phyloP scores from a whole-genome alignment of 352 stramenopile species.

The Pythium sukuiense region DNA sequence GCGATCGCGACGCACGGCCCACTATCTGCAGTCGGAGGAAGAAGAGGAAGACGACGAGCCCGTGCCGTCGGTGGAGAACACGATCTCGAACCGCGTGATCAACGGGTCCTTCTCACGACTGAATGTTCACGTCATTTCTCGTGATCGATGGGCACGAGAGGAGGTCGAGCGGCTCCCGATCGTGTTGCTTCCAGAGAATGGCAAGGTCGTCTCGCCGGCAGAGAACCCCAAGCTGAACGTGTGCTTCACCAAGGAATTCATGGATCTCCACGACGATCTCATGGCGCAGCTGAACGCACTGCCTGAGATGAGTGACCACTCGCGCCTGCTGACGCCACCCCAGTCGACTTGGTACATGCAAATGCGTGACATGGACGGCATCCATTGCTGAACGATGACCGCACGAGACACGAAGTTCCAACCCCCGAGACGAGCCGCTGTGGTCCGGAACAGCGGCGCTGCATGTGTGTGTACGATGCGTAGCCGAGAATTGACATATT shows the following conservation, averaged over 20 bases:
- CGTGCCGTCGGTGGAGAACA: conserved; percentile 63
- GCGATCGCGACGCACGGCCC: conserved; percentile 42
- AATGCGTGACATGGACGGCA: conserved; percentile 71
- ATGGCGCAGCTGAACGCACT: conserved; percentile 41
- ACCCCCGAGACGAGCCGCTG: background rate
- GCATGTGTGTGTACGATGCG: background rate
- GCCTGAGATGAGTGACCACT: conserved; percentile 33
- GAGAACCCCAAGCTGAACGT: conserved; percentile 83
- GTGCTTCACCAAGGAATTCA: conserved; percentile 61
- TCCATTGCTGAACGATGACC: conserved; percentile 42
- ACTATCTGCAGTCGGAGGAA: conserved; percentile 41
- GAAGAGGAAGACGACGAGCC: conserved; percentile 80
- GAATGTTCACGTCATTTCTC: conserved; percentile 75
- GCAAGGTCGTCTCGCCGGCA: conserved; percentile 59
- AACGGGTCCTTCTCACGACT: conserved; percentile 75
- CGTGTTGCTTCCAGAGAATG: conserved; percentile 66
- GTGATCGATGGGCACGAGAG: conserved; percentile 67
- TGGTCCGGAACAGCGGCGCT: background rate
- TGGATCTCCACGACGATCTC: conserved; percentile 62
- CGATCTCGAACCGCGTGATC: conserved; percentile 82
- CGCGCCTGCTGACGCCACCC: conserved; percentile 66
- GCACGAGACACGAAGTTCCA: background rate
- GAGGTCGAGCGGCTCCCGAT: conserved; percentile 72
- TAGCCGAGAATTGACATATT: conserved; percentile 9
- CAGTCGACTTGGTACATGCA: conserved; percentile 84